These are phyloP conservation scores for Podospora australis DNA, from an alignment of 495 filamentous ascomycete species.

Conservation along the genomic window DNA sequence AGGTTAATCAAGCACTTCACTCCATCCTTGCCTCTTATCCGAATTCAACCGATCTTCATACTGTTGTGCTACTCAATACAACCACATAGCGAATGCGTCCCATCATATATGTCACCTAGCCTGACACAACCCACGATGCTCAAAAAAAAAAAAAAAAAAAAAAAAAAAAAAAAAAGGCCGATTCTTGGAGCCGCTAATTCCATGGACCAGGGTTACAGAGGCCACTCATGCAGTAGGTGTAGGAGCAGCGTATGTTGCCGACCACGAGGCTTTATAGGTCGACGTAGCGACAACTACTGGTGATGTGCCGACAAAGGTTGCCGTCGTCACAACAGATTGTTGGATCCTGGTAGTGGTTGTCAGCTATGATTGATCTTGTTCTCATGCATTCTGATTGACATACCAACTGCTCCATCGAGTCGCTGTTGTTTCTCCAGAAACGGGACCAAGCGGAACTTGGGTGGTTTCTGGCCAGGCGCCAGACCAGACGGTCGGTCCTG, in stretches of 20 bases:
- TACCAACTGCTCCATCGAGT: constrained; percentile 29
- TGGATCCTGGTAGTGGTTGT: constrained; percentile 10
- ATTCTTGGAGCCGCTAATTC: no score
- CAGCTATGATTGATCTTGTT: neutral
- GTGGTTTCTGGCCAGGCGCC: constrained; percentile 31
- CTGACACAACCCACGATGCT: no score
- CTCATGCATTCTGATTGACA: neutral
- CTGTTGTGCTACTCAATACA: no score
- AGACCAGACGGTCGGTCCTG: constrained; percentile 29
- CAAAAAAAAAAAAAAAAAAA: no score
- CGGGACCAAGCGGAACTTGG: constrained; percentile 19
- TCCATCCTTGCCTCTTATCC: no score
- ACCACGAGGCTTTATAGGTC: constrained; percentile 25
- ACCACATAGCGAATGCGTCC: no score
- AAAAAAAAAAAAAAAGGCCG: no score
- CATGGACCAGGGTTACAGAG: no score
- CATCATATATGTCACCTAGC: no score
- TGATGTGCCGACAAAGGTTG: constrained; percentile 16
- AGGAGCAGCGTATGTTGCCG: constrained; percentile 14
- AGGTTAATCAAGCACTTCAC: no score
- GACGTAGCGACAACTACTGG: constrained; percentile 17
- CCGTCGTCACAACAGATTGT: constrained; percentile 28
- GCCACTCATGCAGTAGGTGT: constrained; percentile 11
- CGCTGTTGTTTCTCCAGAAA: constrained; percentile 16
- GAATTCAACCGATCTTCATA: no score